Evolutionary conservation across 306 rosid genomes (phyloP), one percentile per base, ranked within the genome.

Genomic region (Trifolium repens): DNA sequence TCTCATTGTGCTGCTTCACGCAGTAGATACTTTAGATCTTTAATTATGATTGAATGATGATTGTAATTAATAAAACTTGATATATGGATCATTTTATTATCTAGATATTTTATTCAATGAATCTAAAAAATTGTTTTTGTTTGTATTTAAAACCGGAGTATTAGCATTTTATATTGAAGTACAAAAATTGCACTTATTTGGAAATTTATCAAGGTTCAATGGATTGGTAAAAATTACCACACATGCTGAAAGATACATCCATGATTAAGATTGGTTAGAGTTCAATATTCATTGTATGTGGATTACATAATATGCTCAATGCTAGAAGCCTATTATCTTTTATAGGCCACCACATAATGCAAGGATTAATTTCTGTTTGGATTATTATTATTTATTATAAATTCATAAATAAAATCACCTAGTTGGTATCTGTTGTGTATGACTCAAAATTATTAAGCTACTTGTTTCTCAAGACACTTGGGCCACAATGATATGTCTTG

Each of bases 201-300:
- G 54, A 78, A 78, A 78, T 22, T 61, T 70, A 34, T 54, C 66
- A 49, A 61, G 77, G 70, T 70, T 78, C 81, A 78, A 78, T 78
- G 81, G 34, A 78, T 70, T 22, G 24, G 67, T 68, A 40, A 67
- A 67, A 62, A 10, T 57, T 61, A 39, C 32, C 14, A 59, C 79
- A 14, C 17, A 12, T 74, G 73, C 39, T 8, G 17, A 61, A 13
- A 64, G 58, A 52, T 55, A 62, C 67, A 53, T 52, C 50, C 43
- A 50, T 79, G 86, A 76, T 76, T 54, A 55, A 8, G 84, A 80
- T 72, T 72, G 79, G 39, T 76, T 19, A 19, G 44, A 61, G 68
- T 27, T 72, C 79, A 65, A 81, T 80, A 61, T 26, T 67, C 87
- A 84, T 43, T 26, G 87, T 42, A 80, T 84, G 73, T 80, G 77